Evolutionary conservation across 2,329 filamentous ascomycete genomes (phyloP), one percentile per base, ranked within the genome.

Genomic region (Arthrobotrys iridis): DNA sequence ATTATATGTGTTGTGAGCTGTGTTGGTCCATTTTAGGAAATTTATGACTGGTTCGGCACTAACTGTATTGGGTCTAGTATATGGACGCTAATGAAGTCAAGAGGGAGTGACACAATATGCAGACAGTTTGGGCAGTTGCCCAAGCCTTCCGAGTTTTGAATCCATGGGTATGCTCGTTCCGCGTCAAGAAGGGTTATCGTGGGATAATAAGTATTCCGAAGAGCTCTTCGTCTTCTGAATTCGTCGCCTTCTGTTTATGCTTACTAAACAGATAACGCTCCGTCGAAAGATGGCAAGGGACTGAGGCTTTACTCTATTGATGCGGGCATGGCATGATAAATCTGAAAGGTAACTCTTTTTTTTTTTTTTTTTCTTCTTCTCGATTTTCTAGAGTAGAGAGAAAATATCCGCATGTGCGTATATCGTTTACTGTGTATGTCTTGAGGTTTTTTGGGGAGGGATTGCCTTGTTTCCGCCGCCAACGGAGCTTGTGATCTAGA

Each of bases 371-470:
- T 28, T 48, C 22, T 3, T 4, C 6, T 20, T 33, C 33, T 4
- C 2, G 26, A n/a, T 48, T 13, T 3, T 4, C n/a, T 1, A 33
- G 20, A 7, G 46, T 33, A 20, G 6, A 18, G 26, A 18, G n/a
- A n/a, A n/a, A n/a, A n/a, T n/a, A 52, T 15, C 15, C 18, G 50
- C 50, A 55, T 18, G 48, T 55, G 48, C 48, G 48, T 55, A 55
- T 55, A 37, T 55, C 50, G 50, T 55, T 55, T 55, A 55, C n/a
- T n/a, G n/a, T n/a, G n/a, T n/a, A n/a, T n/a, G n/a, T 55, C 50
- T 43, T 11, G 40, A 43, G n/a, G n/a, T n/a, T n/a, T n/a, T n/a
- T n/a, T n/a, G n/a, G n/a, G n/a, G n/a, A n/a, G n/a, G n/a, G n/a
- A n/a, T n/a, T n/a, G n/a, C n/a, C n/a, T n/a, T n/a, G n/a, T n/a